Conservation (phyloP, 805 yeast species). For the Wickerhamiella spandovensis region DNA sequence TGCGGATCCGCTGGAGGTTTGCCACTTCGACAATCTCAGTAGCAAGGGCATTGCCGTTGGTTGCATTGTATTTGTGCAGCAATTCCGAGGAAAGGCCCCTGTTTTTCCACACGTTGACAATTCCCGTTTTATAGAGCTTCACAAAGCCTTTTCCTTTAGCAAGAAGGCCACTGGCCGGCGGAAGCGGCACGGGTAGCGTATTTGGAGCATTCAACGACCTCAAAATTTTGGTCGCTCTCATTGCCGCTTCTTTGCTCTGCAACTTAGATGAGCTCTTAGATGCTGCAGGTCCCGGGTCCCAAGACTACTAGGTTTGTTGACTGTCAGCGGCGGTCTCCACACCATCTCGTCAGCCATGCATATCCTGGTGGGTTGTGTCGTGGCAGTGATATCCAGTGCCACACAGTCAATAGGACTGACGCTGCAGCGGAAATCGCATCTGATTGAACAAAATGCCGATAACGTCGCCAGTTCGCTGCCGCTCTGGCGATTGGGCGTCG, state of each 20-base stretch:
- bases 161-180: conserved; percentile 11
- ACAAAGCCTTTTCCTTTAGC: conserved; percentile 19
- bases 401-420: conserved; percentile 73
- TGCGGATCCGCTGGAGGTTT: conserved; percentile 7
- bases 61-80: conserved; percentile 10
- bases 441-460: conserved; percentile 23
- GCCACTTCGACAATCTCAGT: conserved; percentile 12
- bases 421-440: conserved; percentile 65
- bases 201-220: conserved; percentile 15
- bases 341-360: background rate
- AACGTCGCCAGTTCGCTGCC: conserved; percentile 15
- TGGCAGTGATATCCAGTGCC: conserved; percentile 64
- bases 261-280: no score
- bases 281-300: no score
- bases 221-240: background rate
- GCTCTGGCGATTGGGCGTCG: conserved; percentile 64
- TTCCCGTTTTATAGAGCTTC: conserved; percentile 35
- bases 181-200: conserved; percentile 16
- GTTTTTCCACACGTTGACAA: conserved; percentile 36
- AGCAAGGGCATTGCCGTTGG: conserved; percentile 12
- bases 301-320: background rate
- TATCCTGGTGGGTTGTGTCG: conserved; percentile 46
- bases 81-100: conserved; percentile 10
- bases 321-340: background rate
- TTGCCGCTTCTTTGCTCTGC: background rate